phyloP scores from a whole-genome alignment of 257 asterid species.

The Scutellaria barbata region DNA sequence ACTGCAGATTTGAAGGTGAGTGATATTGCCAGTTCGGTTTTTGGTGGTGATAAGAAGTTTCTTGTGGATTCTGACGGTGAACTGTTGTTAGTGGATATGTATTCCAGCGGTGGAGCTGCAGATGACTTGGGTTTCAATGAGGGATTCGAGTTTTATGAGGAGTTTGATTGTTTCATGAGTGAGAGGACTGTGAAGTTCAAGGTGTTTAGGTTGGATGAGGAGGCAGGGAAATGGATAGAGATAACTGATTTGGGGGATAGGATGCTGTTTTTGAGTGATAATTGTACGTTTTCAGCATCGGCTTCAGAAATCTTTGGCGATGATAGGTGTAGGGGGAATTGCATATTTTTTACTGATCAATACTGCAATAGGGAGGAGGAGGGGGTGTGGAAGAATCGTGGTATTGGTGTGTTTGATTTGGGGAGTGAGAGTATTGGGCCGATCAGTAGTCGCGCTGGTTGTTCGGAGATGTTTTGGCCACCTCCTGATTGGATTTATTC shows the following conservation, averaged over 20 bases:
- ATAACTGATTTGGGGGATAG: slow-evolving; percentile 64
- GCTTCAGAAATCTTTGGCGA: slow-evolving; percentile 51
- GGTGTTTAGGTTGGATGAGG: slow-evolving; percentile 69
- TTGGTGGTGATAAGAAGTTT: slow-evolving; percentile 84
- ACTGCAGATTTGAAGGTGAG: slow-evolving; percentile 45
- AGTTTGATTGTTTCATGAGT: slow-evolving; percentile 64
- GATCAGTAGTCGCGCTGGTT: slow-evolving; percentile 45
- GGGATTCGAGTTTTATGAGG: slow-evolving; percentile 68
- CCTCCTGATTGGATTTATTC: slow-evolving; percentile 80
- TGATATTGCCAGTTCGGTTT: slow-evolving; percentile 50
- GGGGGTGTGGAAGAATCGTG: slow-evolving; percentile 53
- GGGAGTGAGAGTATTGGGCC: slow-evolving; percentile 73
- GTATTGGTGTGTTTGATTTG: slow-evolving; percentile 71
- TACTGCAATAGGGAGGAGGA: slow-evolving; percentile 55
- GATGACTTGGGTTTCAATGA: slow-evolving; percentile 66
- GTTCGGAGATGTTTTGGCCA: slow-evolving; percentile 81
- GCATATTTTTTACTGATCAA: slow-evolving; percentile 69
- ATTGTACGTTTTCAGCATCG: slow-evolving; percentile 64
- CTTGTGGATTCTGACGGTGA: slow-evolving; percentile 69
- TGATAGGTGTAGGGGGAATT: slow-evolving; percentile 58
- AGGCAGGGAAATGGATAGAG: slow-evolving; percentile 61
- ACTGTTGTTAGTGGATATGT: slow-evolving; percentile 73
- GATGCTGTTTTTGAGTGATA: slow-evolving; percentile 81
- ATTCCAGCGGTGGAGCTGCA: slow-evolving; percentile 62
- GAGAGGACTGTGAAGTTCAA: slow-evolving; percentile 80